Base-by-base conservation (phyloP, 192 early-diverging fungal genomes). In the Polychytrium aggregatum region DNA sequence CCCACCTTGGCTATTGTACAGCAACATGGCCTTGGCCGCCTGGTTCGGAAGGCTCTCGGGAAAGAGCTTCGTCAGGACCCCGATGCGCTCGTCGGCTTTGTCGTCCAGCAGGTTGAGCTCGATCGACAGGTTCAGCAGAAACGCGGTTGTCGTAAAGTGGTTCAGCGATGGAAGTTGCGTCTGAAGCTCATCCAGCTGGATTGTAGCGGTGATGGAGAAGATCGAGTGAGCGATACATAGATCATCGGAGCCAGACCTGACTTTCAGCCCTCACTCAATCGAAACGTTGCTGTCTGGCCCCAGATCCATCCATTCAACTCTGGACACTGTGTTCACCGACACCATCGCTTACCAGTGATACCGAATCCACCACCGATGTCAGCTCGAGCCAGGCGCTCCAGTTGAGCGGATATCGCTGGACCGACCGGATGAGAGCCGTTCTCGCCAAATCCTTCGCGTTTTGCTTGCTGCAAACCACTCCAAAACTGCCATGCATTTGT, bases 321-420 rank as follows among this genome's bases (percentile, higher is more conserved):
- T 17, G 8, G 30, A 27, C 11, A n/a, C 17, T 1, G 29, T 17
- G 42, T 24, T 38, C 9, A 50, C n/a, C 9, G 20, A 18, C 41
- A 13, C n/a, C 41, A 7, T 22, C 36, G 18, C 46, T 17, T 46
- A 53, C 51, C 30, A 46, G 29, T 28, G 41, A 33, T 26, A 28
- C 33, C 3, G 6, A 42, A 18, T 42, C 52, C 20, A 40, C 17
- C 9, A 60, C 70, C 8, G 64, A 50, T 5, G 62, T 79, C 1
- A 96, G 64, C 36, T 85, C 87, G 41, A 76, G 54, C 94, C 94
- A 98, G 20, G 89, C 88, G 41, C 82, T 85, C 90, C 90, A 96
- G 60, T 92, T 89, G 64, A 68, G 90, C 25, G 81, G 84, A 55
- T 79, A 92, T 54, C 55, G 55, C 16, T 60, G 51, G 0, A 98